These are phyloP conservation scores for Aspergillus pseudotamarii DNA, from an alignment of 2,329 filamentous ascomycete species.

Conservation along the genomic window DNA sequence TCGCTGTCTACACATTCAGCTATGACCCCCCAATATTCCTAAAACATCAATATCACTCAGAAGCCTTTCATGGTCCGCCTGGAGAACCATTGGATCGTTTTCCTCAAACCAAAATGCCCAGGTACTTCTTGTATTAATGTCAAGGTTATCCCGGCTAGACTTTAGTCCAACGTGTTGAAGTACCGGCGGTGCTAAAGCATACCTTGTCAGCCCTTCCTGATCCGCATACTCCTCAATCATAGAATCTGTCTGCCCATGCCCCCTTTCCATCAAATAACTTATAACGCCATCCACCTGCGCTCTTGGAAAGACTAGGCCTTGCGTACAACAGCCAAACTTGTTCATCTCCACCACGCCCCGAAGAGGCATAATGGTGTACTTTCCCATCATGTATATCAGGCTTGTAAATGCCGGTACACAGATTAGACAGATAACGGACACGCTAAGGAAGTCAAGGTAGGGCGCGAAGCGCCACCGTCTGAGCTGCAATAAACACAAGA, in stretches of 20 bases:
- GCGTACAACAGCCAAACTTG: slow-evolving; percentile 35
- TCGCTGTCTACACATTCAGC: not conserved
- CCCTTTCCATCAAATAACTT: slow-evolving; percentile 16
- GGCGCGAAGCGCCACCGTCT: not conserved
- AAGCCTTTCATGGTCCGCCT: slow-evolving; percentile 22
- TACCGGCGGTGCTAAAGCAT: slow-evolving; percentile 26
- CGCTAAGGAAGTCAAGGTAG: slow-evolving; percentile 20
- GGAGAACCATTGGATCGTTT: slow-evolving; percentile 23
- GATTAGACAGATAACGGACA: slow-evolving; percentile 22
- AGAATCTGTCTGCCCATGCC: slow-evolving; percentile 28
- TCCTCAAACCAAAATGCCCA: slow-evolving; percentile 34
- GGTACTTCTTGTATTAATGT: slow-evolving; percentile 29
- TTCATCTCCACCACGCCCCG: slow-evolving; percentile 30
- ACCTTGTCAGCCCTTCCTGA: slow-evolving; percentile 9
- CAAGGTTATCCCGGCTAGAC: slow-evolving; percentile 28
- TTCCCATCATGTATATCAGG: slow-evolving; percentile 29
- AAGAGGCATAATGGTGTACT: slow-evolving; percentile 26
- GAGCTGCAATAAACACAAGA: not conserved
- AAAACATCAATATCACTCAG: slow-evolving; percentile 10
- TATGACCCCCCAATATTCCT: not conserved
- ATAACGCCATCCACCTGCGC: slow-evolving; percentile 22
- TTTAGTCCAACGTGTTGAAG: slow-evolving; percentile 31
- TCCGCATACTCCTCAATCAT: slow-evolving; percentile 30
- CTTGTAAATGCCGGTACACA: slow-evolving; percentile 25
- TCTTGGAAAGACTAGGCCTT: slow-evolving; percentile 35